Base-by-base conservation (phyloP, 208 protist species). In the Blastocrithidia nonstop region DNA sequence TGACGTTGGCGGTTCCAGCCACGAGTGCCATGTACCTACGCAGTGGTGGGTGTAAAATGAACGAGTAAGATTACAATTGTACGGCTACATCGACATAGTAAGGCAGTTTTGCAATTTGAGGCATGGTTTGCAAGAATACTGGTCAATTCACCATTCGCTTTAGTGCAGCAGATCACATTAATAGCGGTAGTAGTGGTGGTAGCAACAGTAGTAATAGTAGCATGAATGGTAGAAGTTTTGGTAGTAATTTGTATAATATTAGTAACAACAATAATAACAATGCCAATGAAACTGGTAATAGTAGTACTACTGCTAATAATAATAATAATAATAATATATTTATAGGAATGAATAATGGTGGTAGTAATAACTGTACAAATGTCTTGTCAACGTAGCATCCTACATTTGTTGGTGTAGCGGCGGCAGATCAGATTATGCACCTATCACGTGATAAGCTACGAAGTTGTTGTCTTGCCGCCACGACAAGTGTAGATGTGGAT, bases 71-170 rank as follows among this genome's bases (percentile, higher is more conserved):
- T 32, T 74, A 90, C 47, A 80, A 85, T 45, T 90, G 72, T 48
- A 57, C 77, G 24, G 77, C 67, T 9, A 72, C 76, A 50, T 61
- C 84, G 16, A 62, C 58, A 13, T 64, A 76, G 22, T 66, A 73
- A 31, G 71, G 80, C 53, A 70, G 71, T 2, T 57, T 93, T 26
- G 77, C 65, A n/a, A 66, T 76, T 20, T 93, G 84, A 80, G 84
- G 84, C 6, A 57, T 93, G 29, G 57, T 84, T 35, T 61, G 54
- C 53, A 65, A 61, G 25, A 38, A 37, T 4, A 42, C 25, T 3
- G 63, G 51, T 17, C 59, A 63, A 23, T 84, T 92, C 39, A 77
- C 78, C n/a, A 66, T 77, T 7, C 45, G 52, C 13, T 59, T 93
- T 17, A 66, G 81, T 50, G 87, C 73, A 32, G 22, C 70, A 26